Evolutionary conservation across 345 rosid species (phyloP), one percentile per base, ranked within the genome.

Genomic region (Eucalyptus curtisii): DNA sequence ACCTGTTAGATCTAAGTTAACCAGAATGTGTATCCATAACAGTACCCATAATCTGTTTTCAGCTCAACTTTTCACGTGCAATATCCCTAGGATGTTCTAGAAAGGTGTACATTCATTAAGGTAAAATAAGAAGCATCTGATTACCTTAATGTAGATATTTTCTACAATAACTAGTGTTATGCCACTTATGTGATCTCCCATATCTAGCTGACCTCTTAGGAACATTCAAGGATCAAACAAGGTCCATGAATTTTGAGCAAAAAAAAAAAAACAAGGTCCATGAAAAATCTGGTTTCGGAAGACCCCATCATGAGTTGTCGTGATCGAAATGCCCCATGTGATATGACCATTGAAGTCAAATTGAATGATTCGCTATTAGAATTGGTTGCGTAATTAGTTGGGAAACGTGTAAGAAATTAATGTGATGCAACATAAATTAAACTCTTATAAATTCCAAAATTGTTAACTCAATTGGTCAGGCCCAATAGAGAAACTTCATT

Each of bases 11-110:
- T 33, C 10, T 19, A 16, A 71, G 81, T 33, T 71, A 71, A 71
- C 1, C 1, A 33, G 79, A 8, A 0, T 31, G 17, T 16, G 11
- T 5, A 16, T 31, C 20, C 24, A 66, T 13, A 66, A 16, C 1
- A 31, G 10, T 66, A 37, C 20, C 10, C 24, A 68, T 31, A 15
- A 68, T 31, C 13, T 16, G 44, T 68, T 24, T 0, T 68, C 25
- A 17, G 33, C 24, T 68, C 42, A 33, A 42, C 2, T 42, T 42
- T 42, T 42, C 42, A 24, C 44, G 9, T 10, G 7, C 33, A 17
- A 68, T 31, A 25, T 33, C 80, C 42, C 80, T 16, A 68, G 24
- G 80, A 68, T 33, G 42, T 68, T 5, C 44, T 33, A 33, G 80
- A 16, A 68, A 33, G 24, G 42, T 16, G 42, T 31, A 16, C 42